A percentile compares a stretch with the other conserved stretches of the same genome.
These are phyloP conservation scores for Chamaecrista fasciculata DNA, from an alignment of 306 rosid species.

Conservation along the genomic window DNA sequence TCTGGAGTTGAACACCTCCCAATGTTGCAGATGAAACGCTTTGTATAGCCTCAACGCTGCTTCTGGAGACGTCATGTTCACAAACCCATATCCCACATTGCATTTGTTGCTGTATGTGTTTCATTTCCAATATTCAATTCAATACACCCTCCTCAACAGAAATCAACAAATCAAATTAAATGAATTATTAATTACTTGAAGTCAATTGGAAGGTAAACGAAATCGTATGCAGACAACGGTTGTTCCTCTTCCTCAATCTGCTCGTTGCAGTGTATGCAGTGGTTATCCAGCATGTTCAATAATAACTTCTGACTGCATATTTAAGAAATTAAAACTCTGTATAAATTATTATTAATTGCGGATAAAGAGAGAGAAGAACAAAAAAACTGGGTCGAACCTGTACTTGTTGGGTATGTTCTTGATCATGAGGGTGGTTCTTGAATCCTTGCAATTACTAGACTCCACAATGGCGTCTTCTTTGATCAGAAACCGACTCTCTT, in stretches of 20 bases:
- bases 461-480: conserved; percentile 53
- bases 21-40: conserved; percentile 85
- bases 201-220: conserved; percentile 94
- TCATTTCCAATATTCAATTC: too few relatives aligned
- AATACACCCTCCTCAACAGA: too few relatives aligned
- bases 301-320: conserved; percentile 78
- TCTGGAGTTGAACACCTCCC: conserved; percentile 94
- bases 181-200: conserved; percentile 67
- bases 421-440: conserved; percentile 89
- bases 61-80: conserved; percentile 88
- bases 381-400: conserved; percentile 50
- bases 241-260: conserved; percentile 54
- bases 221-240: conserved; percentile 81
- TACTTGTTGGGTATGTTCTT: conserved; percentile 97
- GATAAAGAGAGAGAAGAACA: neutral
- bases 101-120: conserved; percentile 96
- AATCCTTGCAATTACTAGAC: conserved; percentile 43
- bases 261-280: conserved; percentile 88
- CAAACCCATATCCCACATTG: conserved; percentile 97
- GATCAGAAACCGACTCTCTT: conserved; percentile 59
- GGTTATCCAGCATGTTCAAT: conserved; percentile 90
- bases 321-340: too few relatives aligned
- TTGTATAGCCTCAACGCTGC: conserved; percentile 80
- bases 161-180: too few relatives aligned
- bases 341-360: neutral